Conservation (phyloP, 78 protist genomes). For the Paratrimastix pyriformis region DNA sequence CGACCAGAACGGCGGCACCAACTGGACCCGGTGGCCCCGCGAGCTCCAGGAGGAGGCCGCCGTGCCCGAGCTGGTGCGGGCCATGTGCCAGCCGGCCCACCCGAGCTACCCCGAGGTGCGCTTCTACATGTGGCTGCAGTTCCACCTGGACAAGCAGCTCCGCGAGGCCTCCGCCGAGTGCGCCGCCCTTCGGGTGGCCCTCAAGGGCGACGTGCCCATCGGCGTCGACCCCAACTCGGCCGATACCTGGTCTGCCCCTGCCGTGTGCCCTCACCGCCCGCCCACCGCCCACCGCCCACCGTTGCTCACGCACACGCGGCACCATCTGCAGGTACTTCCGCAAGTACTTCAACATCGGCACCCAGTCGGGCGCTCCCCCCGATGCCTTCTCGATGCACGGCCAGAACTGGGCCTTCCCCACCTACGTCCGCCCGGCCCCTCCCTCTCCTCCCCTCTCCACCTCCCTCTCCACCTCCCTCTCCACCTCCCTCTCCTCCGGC, state of each 20-base stretch:
- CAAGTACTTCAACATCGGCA: slow-evolving; percentile 48
- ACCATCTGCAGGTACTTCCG: too few species aligned
- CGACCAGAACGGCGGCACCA: slow-evolving; percentile 38
- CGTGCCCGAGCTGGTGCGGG: background rate
- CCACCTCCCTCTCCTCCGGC: too few species aligned
- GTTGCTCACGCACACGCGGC: too few species aligned
- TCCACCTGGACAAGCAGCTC: slow-evolving; percentile 55
- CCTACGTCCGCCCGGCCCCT: too few species aligned
- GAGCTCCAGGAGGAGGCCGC: background rate
- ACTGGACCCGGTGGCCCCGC: slow-evolving; percentile 44
- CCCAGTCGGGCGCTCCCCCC: slow-evolving; percentile 76
- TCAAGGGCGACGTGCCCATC: slow-evolving; percentile 83
- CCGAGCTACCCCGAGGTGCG: slow-evolving; percentile 35
- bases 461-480: too few species aligned
- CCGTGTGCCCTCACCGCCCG: too few species aligned
- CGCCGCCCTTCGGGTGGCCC: slow-evolving; percentile 28
- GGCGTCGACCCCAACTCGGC: slow-evolving; percentile 58
- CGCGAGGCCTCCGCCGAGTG: slow-evolving; percentile 36
- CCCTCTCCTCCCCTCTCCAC: too few species aligned
- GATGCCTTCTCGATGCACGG: slow-evolving; percentile 60
- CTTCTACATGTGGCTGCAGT: slow-evolving; percentile 60
- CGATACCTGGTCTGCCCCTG: slow-evolving; percentile 73
- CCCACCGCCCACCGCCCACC: too few species aligned
- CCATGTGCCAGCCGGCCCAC: slow-evolving; percentile 10
- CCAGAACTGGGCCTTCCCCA: slow-evolving; percentile 88